Conservation (phyloP, 257 asterid species). For the Solanum piurae region DNA sequence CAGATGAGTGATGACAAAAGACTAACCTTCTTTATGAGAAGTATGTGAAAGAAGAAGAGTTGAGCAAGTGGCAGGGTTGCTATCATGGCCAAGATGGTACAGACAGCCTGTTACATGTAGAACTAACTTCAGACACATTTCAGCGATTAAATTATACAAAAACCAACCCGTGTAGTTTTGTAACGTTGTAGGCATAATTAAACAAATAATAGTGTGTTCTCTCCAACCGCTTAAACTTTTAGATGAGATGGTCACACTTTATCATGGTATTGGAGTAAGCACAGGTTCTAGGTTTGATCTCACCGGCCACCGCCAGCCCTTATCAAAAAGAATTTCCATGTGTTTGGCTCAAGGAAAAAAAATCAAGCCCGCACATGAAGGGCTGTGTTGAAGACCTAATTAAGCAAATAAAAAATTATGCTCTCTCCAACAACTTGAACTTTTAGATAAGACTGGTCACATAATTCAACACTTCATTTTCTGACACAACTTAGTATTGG, state of each 20-base stretch:
- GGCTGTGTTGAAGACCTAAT: not conserved
- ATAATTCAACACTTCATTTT: not conserved
- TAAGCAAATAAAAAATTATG: not conserved
- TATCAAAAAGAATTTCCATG: not conserved
- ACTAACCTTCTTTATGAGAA: constrained; percentile 78
- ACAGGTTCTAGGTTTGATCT: not conserved
- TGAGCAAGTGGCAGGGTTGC: constrained; percentile 93
- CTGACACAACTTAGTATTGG: not conserved
- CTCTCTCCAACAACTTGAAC: not conserved
- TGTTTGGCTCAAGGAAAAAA: not conserved
- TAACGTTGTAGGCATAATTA: not conserved
- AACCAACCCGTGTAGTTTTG: not conserved
- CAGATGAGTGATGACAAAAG: not conserved
- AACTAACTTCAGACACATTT: not conserved
- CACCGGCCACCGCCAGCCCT: not conserved
- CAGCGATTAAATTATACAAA: not conserved
- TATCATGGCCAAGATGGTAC: constrained; percentile 94
- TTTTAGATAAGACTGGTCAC: not conserved
- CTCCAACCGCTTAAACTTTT: not conserved
- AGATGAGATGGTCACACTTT: not conserved
- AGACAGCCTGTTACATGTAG: constrained; percentile 49
- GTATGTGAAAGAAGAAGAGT: constrained; percentile 98
- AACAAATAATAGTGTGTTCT: not conserved
- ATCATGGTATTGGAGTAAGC: not conserved
- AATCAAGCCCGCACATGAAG: not conserved